phyloP scores from a whole-genome alignment of 2,329 filamentous ascomycete genomes.

The Claviceps sp. region DNA sequence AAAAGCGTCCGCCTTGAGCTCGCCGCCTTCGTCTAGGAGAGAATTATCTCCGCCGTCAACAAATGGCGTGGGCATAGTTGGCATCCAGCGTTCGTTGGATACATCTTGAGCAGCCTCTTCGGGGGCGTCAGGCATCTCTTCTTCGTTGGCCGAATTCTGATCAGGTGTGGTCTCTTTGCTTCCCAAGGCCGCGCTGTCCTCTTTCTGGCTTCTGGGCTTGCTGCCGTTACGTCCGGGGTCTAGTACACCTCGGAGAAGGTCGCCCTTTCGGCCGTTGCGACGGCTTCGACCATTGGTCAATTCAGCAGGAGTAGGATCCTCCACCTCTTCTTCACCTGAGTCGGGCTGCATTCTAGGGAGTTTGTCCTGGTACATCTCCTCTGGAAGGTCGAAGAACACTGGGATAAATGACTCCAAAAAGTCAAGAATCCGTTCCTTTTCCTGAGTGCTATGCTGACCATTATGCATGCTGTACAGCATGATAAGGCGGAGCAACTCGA shows the following conservation, averaged over 20 bases:
- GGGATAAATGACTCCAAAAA: conserved; percentile 69
- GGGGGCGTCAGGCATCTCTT: conserved; percentile 52
- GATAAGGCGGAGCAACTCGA: conserved; percentile 49
- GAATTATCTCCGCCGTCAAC: conserved; percentile 39
- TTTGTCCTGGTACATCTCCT: conserved; percentile 53
- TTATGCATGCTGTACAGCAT: conserved; percentile 53
- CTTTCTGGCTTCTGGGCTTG: conserved; percentile 57
- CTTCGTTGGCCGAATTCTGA: conserved; percentile 60
- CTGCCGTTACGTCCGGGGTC: conserved; percentile 63
- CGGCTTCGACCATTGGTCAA: conserved; percentile 54
- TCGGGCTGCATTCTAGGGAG: conserved; percentile 56
- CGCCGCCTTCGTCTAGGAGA: conserved; percentile 44
- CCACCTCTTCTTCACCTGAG: conserved; percentile 64
- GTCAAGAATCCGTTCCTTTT: conserved; percentile 59
- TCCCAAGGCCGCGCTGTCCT: conserved; percentile 61
- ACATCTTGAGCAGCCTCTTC: conserved; percentile 51
- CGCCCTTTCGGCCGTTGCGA: conserved; percentile 63
- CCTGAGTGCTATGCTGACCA: conserved; percentile 55
- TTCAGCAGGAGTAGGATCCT: conserved; percentile 58
- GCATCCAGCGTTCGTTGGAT: conserved; percentile 52
- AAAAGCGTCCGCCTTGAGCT: conserved; percentile 62
- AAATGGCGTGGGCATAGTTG: conserved; percentile 41
- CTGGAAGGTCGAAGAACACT: conserved; percentile 61
- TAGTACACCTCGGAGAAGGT: conserved; percentile 74
- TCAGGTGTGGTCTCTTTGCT: conserved; percentile 88